Base-by-base conservation (phyloP, 2,329 filamentous ascomycete genomes). In the Emmonsiellopsis sp. region DNA sequence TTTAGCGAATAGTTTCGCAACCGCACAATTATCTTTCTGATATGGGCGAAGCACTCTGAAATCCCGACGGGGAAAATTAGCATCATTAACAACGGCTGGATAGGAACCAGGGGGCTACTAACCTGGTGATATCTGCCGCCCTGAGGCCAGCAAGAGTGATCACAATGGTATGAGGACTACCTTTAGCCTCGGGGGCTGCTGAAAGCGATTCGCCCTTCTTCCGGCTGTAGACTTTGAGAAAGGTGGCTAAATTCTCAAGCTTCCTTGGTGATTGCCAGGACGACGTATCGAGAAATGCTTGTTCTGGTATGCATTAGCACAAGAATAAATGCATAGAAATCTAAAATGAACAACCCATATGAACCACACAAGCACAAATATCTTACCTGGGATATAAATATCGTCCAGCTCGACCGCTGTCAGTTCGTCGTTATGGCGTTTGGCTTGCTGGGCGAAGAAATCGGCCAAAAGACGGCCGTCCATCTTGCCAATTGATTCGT, bases 1-100 rank as follows among this genome's bases (percentile, higher is more conserved):
- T 70, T 98, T 98, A 34, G 93, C 92, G 69, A 98, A 98, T 66
- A 98, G 76, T 70, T 98, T 98, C 2, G 88, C 87, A 1, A 98
- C 84, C 45, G 82, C 79, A 49, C 80, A 83, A 7, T 88, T 83
- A 67, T 93, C 89, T 51, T 79, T 84, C 65, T 91, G 87, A 62
- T 93, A 92, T 59, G 84, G 83, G 47, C 89, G 81, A 58, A 95
- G 74, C 2, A 83, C 79, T 62, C 87, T 87, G 39, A 27, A 27
- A 27, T 27, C 21, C 21, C 3, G 21, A 27, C 21, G 3, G 32
- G 27, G 3, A 49, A 39, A 13, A 3, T 42, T 43, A 7, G 54
- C 52, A 27, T 27, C 21, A 27, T 27, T 3, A 27, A 27, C 21
- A 27, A 27, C 39, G 53, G 55, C 48, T 61, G 58, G 39, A 54